Evolutionary conservation across 805 yeast species (phyloP), one percentile per base, ranked within the genome.

Genomic region (Saccharomycopsis oosterbeekiorum): DNA sequence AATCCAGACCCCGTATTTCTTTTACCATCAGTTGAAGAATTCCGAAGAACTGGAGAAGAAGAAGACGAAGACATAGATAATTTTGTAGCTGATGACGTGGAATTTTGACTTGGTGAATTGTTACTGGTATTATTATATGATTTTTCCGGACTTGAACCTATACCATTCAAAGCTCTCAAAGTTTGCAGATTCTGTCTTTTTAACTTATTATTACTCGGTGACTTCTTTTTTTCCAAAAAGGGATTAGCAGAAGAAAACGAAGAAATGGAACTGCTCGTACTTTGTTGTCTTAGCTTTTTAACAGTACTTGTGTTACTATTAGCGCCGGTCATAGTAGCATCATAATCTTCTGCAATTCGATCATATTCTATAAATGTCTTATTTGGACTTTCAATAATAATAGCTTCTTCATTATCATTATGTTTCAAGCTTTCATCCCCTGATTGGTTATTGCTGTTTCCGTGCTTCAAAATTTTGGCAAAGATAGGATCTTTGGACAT

Each of bases 401-500:
- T 21, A 4, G n/a, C 29, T 34, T 56, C 54, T 21, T 43, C 34
- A n/a, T 26, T 15, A 55, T 36, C 43, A 34, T 9, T 15, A 15
- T 14, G 26, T 41, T 42, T 26, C 9, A 19, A 15, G 9, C n/a
- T 56, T 41, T 24, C 34, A 24, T 42, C 40, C 3, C 34, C 2
- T 36, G 39, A 26, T n/a, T 50, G 43, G 41, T 19, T 36, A 47
- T 17, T 56, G 11, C n/a, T 43, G 17, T 29, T 55, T 19, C 36
- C 41, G 5, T 55, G 17, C n/a, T 55, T 59, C 40, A 51, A 56
- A 15, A 63, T 56, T 17, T 61, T 63, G 36, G 65, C 62, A 59
- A 63, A 63, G 17, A 63, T 63, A 4, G 65, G 65, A 53, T 63
- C 65, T 36, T 57, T 59, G 4, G 65, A 63, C 62, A 59, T 59